Conservation (phyloP, 2,329 filamentous ascomycete genomes). For the Neonectria ditissima region DNA sequence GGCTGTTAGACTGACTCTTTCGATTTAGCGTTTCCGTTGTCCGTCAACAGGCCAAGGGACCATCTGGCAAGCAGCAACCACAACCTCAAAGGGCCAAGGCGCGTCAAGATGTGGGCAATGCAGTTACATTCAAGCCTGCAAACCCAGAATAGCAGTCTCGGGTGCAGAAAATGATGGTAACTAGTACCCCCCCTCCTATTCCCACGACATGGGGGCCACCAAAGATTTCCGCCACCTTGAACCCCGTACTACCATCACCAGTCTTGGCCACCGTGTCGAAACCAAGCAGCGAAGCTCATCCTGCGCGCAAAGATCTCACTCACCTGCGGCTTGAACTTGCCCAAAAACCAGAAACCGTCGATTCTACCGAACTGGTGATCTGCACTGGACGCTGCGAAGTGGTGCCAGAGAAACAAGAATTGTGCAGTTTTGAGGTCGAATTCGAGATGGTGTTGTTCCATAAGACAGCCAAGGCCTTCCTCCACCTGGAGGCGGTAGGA, state of each 20-base stretch:
- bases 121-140: constrained; percentile 24
- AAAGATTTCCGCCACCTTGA: neutral
- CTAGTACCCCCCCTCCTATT: neutral
- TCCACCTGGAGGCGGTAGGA: constrained; percentile 32
- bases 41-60: neutral
- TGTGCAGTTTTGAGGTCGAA: constrained; percentile 18
- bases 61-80: neutral
- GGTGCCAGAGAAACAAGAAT: constrained; percentile 26
- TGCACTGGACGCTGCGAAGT: constrained; percentile 18
- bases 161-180: constrained; percentile 11
- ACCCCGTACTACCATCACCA: neutral
- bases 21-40: neutral
- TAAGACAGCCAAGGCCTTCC: constrained; percentile 28
- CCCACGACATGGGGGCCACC: constrained; percentile 22
- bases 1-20: neutral
- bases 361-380: neutral
- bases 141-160: constrained; percentile 30
- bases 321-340: neutral
- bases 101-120: neutral
- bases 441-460: constrained; percentile 35
- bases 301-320: neutral
- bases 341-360: neutral
- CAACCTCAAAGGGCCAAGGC: neutral
- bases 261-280: too few relatives aligned
- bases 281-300: neutral